Percentiles rank a stretch among this genome's conserved stretches.
phyloP scores from a whole-genome alignment of 2,329 filamentous ascomycete species.

The Coniochaeta pulveracea region DNA sequence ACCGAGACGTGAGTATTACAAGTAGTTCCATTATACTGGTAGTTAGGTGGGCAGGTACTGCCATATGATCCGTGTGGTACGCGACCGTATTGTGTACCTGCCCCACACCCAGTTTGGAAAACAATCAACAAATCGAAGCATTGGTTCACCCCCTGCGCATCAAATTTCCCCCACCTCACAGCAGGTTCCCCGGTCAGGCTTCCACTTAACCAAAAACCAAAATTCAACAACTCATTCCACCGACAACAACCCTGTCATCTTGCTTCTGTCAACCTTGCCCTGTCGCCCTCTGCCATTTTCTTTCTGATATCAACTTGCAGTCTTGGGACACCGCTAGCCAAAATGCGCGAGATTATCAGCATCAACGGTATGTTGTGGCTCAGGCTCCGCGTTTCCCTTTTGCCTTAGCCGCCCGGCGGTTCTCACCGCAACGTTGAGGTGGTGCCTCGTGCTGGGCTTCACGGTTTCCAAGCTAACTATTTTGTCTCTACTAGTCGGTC shows the following conservation, averaged over 20 bases:
- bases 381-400: neutral
- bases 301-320: conserved; percentile 20
- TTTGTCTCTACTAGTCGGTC: conserved; percentile 68
- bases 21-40: too few relatives aligned
- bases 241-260: neutral
- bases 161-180: conserved; percentile 5
- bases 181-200: conserved; percentile 2
- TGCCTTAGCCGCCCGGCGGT: conserved; percentile 20
- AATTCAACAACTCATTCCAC: conserved; percentile 4
- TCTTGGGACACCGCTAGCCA: conserved; percentile 27
- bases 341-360: conserved; percentile 98
- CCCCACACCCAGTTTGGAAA: too few relatives aligned
- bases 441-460: conserved; percentile 9
- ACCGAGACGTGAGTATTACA: too few relatives aligned
- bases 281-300: conserved; percentile 15
- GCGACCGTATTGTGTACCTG: too few relatives aligned
- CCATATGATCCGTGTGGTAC: too few relatives aligned
- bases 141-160: too few relatives aligned
- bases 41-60: too few relatives aligned
- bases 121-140: too few relatives aligned
- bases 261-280: neutral
- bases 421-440: conserved; percentile 29
- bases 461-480: conserved; percentile 49
- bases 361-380: conserved; percentile 71
- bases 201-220: conserved; percentile 4